Percentiles rank a stretch among this genome's conserved stretches.
Conservation (phyloP, 768 basidiomycete genomes). For the Rubroboletus pulcherrimus region DNA sequence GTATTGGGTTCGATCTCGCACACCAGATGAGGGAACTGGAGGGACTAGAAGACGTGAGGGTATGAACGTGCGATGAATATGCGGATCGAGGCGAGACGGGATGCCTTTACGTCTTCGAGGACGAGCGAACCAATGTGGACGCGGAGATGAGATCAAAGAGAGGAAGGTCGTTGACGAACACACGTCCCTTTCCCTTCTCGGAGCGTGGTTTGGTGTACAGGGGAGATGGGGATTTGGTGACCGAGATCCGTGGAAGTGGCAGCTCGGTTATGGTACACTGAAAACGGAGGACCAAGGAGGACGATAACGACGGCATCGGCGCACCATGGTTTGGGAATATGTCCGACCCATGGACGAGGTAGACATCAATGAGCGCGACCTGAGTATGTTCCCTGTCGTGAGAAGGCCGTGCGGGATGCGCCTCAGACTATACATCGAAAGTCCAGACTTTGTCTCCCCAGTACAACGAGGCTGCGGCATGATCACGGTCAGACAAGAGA, state of each 20-base stretch:
- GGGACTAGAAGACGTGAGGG: not conserved
- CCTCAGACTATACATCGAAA: too few relatives aligned
- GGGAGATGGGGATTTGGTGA: not conserved
- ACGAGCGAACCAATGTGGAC: not conserved
- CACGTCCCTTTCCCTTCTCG: not conserved
- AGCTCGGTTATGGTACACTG: not conserved
- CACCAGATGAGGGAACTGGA: too few relatives aligned
- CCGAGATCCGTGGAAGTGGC: not conserved
- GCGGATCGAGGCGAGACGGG: not conserved
- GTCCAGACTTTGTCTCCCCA: too few relatives aligned
- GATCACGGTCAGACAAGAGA: not conserved
- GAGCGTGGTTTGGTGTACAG: not conserved
- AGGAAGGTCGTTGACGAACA: not conserved
- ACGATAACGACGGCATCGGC: not conserved
- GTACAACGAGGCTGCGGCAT: too few relatives aligned
- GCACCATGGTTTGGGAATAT: not conserved
- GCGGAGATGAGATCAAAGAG: not conserved
- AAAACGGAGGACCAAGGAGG: not conserved
- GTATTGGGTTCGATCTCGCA: not conserved
- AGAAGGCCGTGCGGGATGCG: too few relatives aligned
- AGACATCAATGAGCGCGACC: too few relatives aligned
- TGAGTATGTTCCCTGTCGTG: too few relatives aligned
- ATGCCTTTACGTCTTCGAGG: not conserved
- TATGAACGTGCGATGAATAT: not conserved
- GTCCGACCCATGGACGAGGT: not conserved